Evolutionary conservation across 2,329 filamentous ascomycete species (phyloP).

Genomic region (Daldinia eschscholtzii): DNA sequence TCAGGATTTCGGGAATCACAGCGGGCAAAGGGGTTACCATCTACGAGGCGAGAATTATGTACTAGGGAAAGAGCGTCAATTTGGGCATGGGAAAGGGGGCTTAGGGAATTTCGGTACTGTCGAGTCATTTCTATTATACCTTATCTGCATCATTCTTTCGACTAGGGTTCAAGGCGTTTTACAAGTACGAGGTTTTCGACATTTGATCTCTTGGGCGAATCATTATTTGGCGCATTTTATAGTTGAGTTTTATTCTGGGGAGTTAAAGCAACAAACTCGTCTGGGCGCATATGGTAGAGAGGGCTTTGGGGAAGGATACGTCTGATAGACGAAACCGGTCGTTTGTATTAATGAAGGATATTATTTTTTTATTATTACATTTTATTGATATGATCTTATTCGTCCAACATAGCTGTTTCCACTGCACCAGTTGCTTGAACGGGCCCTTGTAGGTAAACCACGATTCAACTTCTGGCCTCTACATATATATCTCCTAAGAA

Average conservation of each 20-base stretch:
- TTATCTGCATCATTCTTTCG: constrained; percentile 27
- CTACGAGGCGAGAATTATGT: constrained; percentile 27
- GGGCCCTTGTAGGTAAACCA: not conserved
- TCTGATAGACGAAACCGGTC: constrained; percentile 38
- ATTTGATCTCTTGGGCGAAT: constrained; percentile 16
- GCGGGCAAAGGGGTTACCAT: constrained; percentile 33
- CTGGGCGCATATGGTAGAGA: constrained; percentile 20
- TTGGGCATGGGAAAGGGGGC: constrained; percentile 29
- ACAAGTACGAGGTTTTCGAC: constrained; percentile 17
- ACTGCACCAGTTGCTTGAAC: not conserved
- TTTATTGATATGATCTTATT: not conserved
- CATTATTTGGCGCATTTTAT: constrained; percentile 17
- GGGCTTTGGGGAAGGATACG: constrained; percentile 20
- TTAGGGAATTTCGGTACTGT: constrained; percentile 22
- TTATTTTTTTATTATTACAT: constrained; percentile 15
- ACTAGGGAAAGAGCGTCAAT: constrained; percentile 25
- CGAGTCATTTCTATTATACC: constrained; percentile 19
- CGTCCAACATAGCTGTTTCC: not conserved
- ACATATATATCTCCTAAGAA: not conserved
- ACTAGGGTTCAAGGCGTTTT: constrained; percentile 33
- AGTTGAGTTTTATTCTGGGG: constrained; percentile 21
- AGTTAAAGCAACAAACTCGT: constrained; percentile 8
- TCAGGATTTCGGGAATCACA: constrained; percentile 30
- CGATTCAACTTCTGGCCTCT: not conserved
- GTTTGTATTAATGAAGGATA: constrained; percentile 24